Conservation (phyloP, 495 filamentous ascomycete genomes). For the Talaromyces stipitatus region DNA sequence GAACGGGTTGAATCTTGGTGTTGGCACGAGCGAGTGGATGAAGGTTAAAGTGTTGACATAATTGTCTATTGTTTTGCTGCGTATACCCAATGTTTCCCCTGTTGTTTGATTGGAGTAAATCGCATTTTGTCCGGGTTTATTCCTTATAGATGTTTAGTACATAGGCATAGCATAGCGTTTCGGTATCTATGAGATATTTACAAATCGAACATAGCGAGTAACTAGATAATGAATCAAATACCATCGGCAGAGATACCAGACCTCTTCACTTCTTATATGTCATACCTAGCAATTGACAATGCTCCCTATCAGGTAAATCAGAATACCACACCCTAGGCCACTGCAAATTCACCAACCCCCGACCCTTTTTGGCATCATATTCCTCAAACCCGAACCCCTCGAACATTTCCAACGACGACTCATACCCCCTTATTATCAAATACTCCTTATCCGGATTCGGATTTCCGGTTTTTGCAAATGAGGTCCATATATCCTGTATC, state of each 20-base stretch:
- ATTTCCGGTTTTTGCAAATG: constrained; percentile 3
- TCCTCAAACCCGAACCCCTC: not conserved
- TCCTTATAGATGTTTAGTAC: not conserved
- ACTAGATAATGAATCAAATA: not conserved
- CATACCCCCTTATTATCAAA: not conserved
- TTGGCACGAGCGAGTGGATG: constrained; percentile 92
- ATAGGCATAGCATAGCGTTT: constrained; percentile 1
- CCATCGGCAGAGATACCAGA: too few relatives aligned
- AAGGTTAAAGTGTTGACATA: constrained; percentile 56
- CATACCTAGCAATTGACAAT: not conserved
- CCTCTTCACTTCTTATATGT: not conserved
- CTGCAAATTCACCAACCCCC: not conserved
- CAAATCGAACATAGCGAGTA: not conserved
- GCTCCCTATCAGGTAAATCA: not conserved
- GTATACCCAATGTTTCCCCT: constrained; percentile 5
- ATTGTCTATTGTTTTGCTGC: constrained; percentile 1
- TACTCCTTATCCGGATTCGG: constrained; percentile 1
- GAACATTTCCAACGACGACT: not conserved
- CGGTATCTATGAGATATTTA: not conserved
- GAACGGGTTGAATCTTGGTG: constrained; percentile 79
- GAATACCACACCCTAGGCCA: not conserved
- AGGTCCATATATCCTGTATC: constrained; percentile 3
- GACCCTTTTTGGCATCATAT: not conserved
- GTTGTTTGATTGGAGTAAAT: not conserved
- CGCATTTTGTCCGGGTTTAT: not conserved